phyloP scores from a whole-genome alignment of 345 rosid genomes.

The Adansonia digitata region DNA sequence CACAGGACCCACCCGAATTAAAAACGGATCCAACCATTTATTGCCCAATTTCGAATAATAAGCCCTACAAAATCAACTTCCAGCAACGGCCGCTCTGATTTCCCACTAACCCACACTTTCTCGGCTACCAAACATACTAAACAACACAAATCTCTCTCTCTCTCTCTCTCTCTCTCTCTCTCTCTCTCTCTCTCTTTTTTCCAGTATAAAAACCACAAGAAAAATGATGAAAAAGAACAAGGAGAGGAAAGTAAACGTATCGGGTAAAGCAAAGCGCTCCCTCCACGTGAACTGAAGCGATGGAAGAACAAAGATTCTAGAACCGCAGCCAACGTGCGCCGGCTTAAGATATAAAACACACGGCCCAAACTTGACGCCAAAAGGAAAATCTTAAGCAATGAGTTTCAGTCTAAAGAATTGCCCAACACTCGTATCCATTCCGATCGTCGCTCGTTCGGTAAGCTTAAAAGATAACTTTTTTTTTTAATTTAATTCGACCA shows the following conservation, averaged over 20 bases:
- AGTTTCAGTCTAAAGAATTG: constrained; percentile 66
- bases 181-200: too few relatives aligned
- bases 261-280: constrained; percentile 89
- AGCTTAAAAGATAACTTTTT: not conserved
- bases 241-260: constrained; percentile 68
- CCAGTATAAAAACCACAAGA: not conserved
- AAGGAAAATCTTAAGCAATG: constrained; percentile 62
- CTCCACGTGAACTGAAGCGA: constrained; percentile 74
- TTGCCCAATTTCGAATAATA: not conserved
- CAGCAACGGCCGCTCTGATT: not conserved
- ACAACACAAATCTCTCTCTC: not conserved
- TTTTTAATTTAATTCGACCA: not conserved
- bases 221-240: constrained; percentile 36
- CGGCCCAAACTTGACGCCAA: constrained; percentile 50
- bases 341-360: constrained; percentile 78
- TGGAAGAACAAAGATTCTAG: constrained; percentile 43
- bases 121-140: not conserved
- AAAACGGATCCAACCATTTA: not conserved
- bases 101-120: not conserved
- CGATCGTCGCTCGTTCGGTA: constrained; percentile 89
- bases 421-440: constrained; percentile 79
- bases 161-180: too few relatives aligned
- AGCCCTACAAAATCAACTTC: constrained; percentile 18
- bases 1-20: too few relatives aligned
- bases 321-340: constrained; percentile 70